phyloP scores from a whole-genome alignment of 2,329 filamentous ascomycete species.

The Xylariomycetidae sp. region DNA sequence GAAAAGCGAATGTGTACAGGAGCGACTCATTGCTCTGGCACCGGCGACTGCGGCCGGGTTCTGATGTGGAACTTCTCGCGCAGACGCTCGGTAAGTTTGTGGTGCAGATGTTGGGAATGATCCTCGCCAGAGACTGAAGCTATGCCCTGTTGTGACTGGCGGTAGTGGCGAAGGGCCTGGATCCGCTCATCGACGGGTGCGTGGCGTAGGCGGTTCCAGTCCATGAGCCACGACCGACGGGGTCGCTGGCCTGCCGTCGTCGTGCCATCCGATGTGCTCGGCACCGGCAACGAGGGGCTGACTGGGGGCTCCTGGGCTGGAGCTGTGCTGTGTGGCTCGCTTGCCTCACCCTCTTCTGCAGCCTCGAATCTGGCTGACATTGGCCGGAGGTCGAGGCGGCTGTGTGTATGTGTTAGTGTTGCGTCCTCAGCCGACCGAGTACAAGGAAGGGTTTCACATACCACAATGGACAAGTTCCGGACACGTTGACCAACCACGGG shows the following conservation, averaged over 20 bases:
- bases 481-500: constrained; percentile 64
- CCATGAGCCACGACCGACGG: constrained; percentile 47
- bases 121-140: constrained; percentile 24
- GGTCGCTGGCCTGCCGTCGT: constrained; percentile 31
- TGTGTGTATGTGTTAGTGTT: constrained; percentile 21
- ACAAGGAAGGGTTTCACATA: constrained; percentile 33
- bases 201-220: constrained; percentile 50
- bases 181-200: constrained; percentile 59
- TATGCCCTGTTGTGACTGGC: constrained; percentile 32
- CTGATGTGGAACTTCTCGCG: constrained; percentile 48
- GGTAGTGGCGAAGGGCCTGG: constrained; percentile 47
- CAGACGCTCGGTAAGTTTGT: constrained; percentile 39
- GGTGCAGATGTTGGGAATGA: constrained; percentile 32
- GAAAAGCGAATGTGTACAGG: too few species aligned
- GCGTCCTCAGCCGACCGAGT: neutral
- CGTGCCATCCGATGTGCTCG: constrained; percentile 8
- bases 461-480: constrained; percentile 64
- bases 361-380: too few species aligned
- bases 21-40: too few species aligned
- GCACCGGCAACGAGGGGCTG: neutral
- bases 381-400: constrained; percentile 49
- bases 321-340: neutral
- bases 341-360: constrained; percentile 12
- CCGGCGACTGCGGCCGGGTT: constrained; percentile 36
- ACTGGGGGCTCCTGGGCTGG: constrained; percentile 4